Conservation (phyloP, 2,329 filamentous ascomycete species). For the Colletotrichum sp. region DNA sequence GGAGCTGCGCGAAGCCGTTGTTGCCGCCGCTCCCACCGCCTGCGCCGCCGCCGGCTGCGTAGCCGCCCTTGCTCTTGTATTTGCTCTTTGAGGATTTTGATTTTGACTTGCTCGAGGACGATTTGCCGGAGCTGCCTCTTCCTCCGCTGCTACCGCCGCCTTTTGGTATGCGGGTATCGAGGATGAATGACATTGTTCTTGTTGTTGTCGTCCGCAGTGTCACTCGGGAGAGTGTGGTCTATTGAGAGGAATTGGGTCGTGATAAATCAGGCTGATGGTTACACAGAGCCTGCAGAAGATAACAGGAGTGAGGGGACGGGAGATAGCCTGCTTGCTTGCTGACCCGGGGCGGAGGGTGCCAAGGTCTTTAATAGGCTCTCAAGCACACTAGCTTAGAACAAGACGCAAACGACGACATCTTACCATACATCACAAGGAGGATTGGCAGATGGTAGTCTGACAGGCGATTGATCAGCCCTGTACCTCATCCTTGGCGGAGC, state of each 20-base stretch:
- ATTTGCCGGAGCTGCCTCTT: not conserved
- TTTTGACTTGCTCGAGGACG: not conserved
- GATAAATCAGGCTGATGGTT: not conserved
- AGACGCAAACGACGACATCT: not conserved
- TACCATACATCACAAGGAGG: not conserved
- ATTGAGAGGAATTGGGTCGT: not conserved
- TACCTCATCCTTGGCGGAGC: not conserved
- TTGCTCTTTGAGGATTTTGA: not conserved
- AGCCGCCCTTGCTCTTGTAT: slow-evolving; percentile 4
- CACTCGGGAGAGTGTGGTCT: not conserved
- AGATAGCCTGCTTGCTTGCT: not conserved
- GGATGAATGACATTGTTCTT: not conserved
- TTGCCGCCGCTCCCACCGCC: not conserved
- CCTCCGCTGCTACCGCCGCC: slow-evolving; percentile 2
- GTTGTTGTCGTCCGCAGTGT: not conserved
- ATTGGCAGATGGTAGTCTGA: not conserved
- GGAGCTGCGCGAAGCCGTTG: slow-evolving; percentile 6
- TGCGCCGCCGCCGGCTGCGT: not conserved
- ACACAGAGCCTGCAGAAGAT: not conserved
- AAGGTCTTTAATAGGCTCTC: not conserved
- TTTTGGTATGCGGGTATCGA: slow-evolving; percentile 8
- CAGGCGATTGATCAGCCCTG: not conserved
- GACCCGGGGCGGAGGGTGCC: not conserved
- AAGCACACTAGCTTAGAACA: not conserved
- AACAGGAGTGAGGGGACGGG: not conserved